Conservation (phyloP, 805 yeast genomes). For the Starmerella vitae region DNA sequence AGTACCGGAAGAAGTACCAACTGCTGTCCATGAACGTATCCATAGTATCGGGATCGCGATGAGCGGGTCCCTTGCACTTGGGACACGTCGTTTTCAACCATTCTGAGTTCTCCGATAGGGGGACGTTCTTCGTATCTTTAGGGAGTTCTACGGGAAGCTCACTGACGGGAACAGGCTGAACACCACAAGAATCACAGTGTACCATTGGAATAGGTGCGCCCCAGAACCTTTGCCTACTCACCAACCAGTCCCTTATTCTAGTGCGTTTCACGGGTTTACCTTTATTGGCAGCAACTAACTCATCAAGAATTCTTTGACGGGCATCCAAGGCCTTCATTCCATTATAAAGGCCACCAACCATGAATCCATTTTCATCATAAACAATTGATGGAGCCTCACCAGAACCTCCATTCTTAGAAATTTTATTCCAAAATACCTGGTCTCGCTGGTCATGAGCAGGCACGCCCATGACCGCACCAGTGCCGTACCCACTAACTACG, state of each 20-base stretch:
- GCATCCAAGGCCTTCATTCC: constrained; percentile 46
- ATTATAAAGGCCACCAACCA: constrained; percentile 36
- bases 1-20: constrained; percentile 83
- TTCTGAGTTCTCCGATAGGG: constrained; percentile 50
- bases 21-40: constrained; percentile 97
- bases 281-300: constrained; percentile 28
- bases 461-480: constrained; percentile 96
- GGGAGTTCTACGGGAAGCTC: constrained; percentile 80
- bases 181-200: constrained; percentile 75
- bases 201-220: constrained; percentile 96
- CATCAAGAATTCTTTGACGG: constrained; percentile 32
- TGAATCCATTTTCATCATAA: constrained; percentile 32
- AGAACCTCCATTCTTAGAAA: constrained; percentile 1
- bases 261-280: constrained; percentile 44
- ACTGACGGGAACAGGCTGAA: constrained; percentile 81
- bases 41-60: constrained; percentile 94
- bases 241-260: constrained; percentile 82
- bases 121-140: constrained; percentile 38
- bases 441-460: constrained; percentile 91
- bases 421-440: constrained; percentile 63
- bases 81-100: constrained; percentile 74
- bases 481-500: constrained; percentile 70
- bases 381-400: constrained; percentile 23
- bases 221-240: constrained; percentile 93
- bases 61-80: constrained; percentile 51